These are phyloP conservation scores for Adansonia grandidieri DNA, from an alignment of 441 rosid genomes.

Conservation along the genomic window DNA sequence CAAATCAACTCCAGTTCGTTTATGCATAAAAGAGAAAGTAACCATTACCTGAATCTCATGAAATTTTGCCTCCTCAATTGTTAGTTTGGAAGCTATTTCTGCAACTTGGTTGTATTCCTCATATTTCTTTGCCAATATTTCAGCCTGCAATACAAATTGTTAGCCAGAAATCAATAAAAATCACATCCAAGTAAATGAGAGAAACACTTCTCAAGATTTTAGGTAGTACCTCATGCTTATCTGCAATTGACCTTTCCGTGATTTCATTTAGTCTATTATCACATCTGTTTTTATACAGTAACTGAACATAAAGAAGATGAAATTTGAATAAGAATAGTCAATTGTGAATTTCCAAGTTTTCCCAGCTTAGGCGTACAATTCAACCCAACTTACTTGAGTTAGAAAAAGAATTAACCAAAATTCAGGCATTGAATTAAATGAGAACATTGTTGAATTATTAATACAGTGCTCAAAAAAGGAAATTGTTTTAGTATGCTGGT, in stretches of 20 bases:
- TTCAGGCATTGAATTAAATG: neutral
- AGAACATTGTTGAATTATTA: constrained; percentile 13
- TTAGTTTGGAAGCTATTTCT: constrained; percentile 89
- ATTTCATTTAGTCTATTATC: constrained; percentile 94
- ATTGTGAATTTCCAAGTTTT: constrained; percentile 27
- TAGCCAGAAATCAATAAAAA: constrained; percentile 27
- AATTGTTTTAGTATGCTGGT: neutral
- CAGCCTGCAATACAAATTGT: constrained; percentile 65
- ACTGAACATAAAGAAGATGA: constrained; percentile 45
- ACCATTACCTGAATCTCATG: constrained; percentile 82
- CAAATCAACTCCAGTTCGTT: constrained; percentile 24
- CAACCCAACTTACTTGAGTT: neutral
- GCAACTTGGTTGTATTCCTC: constrained; percentile 97
- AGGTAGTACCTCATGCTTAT: constrained; percentile 82
- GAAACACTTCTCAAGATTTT: constrained; percentile 15
- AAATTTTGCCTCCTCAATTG: constrained; percentile 94
- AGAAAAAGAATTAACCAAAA: constrained; percentile 6
- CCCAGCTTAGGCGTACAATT: neutral
- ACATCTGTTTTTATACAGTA: constrained; percentile 91
- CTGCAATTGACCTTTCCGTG: constrained; percentile 87
- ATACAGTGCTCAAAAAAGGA: neutral
- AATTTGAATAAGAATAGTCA: constrained; percentile 22
- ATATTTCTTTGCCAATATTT: constrained; percentile 81
- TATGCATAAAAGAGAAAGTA: constrained; percentile 16
- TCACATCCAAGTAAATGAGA: constrained; percentile 26